Evolutionary conservation across 2,329 filamentous ascomycete genomes (phyloP).

Genomic region (Zopfia rhizophila): DNA sequence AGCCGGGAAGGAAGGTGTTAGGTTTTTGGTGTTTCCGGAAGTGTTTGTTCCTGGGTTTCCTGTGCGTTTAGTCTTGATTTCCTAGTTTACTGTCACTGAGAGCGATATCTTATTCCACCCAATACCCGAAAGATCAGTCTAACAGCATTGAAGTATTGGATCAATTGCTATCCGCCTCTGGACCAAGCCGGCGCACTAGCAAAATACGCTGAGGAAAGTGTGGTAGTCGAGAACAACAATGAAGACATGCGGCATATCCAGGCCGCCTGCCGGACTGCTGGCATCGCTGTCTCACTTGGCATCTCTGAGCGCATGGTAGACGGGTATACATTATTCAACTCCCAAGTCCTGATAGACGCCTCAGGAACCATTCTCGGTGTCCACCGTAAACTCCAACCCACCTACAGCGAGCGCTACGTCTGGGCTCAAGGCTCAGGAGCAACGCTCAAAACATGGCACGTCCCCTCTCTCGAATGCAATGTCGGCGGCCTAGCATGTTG

Average conservation of each 20-base stretch:
- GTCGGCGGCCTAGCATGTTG: slow-evolving; percentile 50
- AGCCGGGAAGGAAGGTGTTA: slow-evolving; percentile 40
- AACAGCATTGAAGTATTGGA: too few species aligned
- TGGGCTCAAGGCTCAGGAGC: slow-evolving; percentile 50
- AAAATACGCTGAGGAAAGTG: slow-evolving; percentile 48
- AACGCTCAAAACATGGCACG: slow-evolving; percentile 42
- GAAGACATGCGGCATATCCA: slow-evolving; percentile 44
- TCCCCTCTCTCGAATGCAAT: slow-evolving; percentile 42
- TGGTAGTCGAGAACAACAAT: slow-evolving; percentile 45
- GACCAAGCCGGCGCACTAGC: slow-evolving; percentile 45
- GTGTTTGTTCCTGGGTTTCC: slow-evolving; percentile 51
- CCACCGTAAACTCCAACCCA: slow-evolving; percentile 53
- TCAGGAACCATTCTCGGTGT: slow-evolving; percentile 47
- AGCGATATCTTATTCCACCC: too few species aligned
- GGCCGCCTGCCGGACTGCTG: slow-evolving; percentile 42
- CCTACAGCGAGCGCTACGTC: slow-evolving; percentile 46
- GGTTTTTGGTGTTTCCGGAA: slow-evolving; percentile 50
- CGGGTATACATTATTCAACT: slow-evolving; percentile 50
- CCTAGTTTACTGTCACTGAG: too few species aligned
- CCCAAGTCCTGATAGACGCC: slow-evolving; percentile 47
- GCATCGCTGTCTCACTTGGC: slow-evolving; percentile 47
- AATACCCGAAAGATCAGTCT: too few species aligned
- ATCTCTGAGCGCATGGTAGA: slow-evolving; percentile 47
- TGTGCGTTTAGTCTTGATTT: slow-evolving; percentile 26
- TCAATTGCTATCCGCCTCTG: slow-evolving; percentile 49